These are phyloP conservation scores for Lentinus tigrinus DNA, from an alignment of 768 basidiomycete species.

Conservation along the genomic window DNA sequence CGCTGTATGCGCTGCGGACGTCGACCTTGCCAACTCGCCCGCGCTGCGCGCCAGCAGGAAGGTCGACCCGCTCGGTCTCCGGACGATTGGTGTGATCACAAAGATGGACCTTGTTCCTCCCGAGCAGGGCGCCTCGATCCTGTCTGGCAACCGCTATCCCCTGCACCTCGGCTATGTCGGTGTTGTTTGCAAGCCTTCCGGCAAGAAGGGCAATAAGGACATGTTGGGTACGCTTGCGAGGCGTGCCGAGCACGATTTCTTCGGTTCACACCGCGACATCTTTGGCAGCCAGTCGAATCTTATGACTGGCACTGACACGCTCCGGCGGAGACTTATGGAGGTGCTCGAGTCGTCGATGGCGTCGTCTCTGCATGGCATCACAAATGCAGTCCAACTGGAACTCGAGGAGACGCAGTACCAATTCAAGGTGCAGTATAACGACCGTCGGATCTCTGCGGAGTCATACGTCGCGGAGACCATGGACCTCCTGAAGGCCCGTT, in stretches of 20 bases:
- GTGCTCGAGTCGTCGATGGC: slow-evolving; percentile 98
- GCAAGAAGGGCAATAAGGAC: slow-evolving; percentile 53
- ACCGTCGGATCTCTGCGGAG: slow-evolving; percentile 90
- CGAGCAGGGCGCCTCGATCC: slow-evolving; percentile 75
- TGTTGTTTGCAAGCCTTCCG: slow-evolving; percentile 82
- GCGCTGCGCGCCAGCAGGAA: slow-evolving; percentile 90
- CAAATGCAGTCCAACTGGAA: slow-evolving; percentile 95
- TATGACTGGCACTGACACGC: slow-evolving; percentile 89
- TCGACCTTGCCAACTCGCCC: slow-evolving; percentile 97
- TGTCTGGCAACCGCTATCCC: slow-evolving; percentile 92
- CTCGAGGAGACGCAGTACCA: slow-evolving; percentile 97
- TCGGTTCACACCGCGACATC: slow-evolving; percentile 57
- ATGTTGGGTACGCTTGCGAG: slow-evolving; percentile 48
- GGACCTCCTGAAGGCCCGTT: slow-evolving; percentile 85
- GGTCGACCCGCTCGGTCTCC: slow-evolving; percentile 90
- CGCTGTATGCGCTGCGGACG: slow-evolving; percentile 98
- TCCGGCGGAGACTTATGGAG: slow-evolving; percentile 90
- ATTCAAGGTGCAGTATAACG: slow-evolving; percentile 99
- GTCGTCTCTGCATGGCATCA: slow-evolving; percentile 90
- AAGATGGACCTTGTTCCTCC: slow-evolving; percentile 98
- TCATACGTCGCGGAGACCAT: slow-evolving; percentile 98
- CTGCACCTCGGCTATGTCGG: slow-evolving; percentile 96
- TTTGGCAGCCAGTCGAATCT: slow-evolving; percentile 64
- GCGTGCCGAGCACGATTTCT: slow-evolving; percentile 67
- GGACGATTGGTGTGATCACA: slow-evolving; percentile 96